Percentiles rank a stretch among this genome's conserved stretches.
phyloP scores from a whole-genome alignment of 2,329 filamentous ascomycete genomes.

The Aureobasidium sp. region DNA sequence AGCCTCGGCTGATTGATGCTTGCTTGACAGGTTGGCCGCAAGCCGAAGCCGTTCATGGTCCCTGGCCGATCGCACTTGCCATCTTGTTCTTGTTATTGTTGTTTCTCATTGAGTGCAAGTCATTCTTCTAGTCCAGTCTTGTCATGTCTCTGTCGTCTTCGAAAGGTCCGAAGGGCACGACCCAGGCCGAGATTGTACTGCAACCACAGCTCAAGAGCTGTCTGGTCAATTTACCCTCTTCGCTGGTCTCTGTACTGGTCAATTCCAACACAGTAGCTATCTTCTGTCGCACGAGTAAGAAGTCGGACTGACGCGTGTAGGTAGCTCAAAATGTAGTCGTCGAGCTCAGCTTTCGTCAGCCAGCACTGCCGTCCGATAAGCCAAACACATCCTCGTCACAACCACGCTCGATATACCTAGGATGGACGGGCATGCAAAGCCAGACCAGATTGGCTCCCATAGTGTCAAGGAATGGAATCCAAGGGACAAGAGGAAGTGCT shows the following conservation, averaged over 20 bases:
- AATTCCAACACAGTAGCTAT: slow-evolving; percentile 77
- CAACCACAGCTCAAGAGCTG: slow-evolving; percentile 81
- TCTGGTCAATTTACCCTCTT: slow-evolving; percentile 82
- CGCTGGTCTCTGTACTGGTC: slow-evolving; percentile 75
- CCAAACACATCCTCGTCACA: slow-evolving; percentile 41
- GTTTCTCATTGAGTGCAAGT: neutral
- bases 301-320: slow-evolving; percentile 40
- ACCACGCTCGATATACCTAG: slow-evolving; percentile 65
- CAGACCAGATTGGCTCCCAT: slow-evolving; percentile 71
- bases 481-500: slow-evolving; percentile 35
- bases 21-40: neutral
- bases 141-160: neutral
- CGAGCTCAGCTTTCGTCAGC: slow-evolving; percentile 71
- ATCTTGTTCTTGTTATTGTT: neutral
- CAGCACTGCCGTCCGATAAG: slow-evolving; percentile 41
- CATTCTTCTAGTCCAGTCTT: neutral
- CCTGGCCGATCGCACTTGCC: neutral
- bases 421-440: slow-evolving; percentile 98
- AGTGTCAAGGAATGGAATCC: slow-evolving; percentile 65
- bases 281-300: neutral
- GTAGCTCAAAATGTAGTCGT: slow-evolving; percentile 93
- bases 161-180: neutral
- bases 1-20: slow-evolving; percentile 3
- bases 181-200: slow-evolving; percentile 68
- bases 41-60: neutral